Base-by-base conservation (phyloP, 2,329 filamentous ascomycete species). In the Magnaporthales sp. region DNA sequence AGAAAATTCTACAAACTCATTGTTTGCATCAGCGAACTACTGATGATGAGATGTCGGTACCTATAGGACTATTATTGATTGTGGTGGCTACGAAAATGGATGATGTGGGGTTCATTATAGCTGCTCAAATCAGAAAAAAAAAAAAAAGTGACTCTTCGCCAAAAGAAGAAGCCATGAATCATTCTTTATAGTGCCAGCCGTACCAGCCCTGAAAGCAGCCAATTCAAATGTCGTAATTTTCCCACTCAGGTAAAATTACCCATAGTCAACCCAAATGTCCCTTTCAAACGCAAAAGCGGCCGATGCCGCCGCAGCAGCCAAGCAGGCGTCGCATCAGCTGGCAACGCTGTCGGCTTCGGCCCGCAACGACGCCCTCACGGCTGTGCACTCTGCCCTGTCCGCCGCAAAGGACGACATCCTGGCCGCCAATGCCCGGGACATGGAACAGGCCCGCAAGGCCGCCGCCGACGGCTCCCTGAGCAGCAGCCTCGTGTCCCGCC, bases 361-460 rank as follows among this genome's bases (percentile, higher is more conserved):
- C 27, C 90, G 95, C 74, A 97, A 98, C 80, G 86, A 89, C 67
- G 94, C 95, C 63, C 83, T 99, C 69, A 91, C 90, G 63, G 86
- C 89, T 30, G 92, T 99, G 69, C 89, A 98, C 79, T 79, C 84
- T 70, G 92, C 89, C n/a, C 86, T 99, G 66, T 76, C 83, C 11
- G 81, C 82, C 8, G 86, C 89, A 64, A 91, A 88, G 76, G 85
- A 91, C 67, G 82, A 86, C 15, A 96, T 99, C 70, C 84, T 99
- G 64, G 87, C 89, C 58, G 95, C 95, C 68, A 99, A 99, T 80
- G 89, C 89, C 30, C 85, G 84, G 68, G 95, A 99, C 76, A 84
- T 99, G 66, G 87, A 89, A 66, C 80, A 85, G 62, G 95, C 95
- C 3, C 86, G 84, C 56, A 83, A 86, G 72, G 91, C 92, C 63